Base-by-base conservation (phyloP, 257 asterid genomes). In the Solanum rostratum region DNA sequence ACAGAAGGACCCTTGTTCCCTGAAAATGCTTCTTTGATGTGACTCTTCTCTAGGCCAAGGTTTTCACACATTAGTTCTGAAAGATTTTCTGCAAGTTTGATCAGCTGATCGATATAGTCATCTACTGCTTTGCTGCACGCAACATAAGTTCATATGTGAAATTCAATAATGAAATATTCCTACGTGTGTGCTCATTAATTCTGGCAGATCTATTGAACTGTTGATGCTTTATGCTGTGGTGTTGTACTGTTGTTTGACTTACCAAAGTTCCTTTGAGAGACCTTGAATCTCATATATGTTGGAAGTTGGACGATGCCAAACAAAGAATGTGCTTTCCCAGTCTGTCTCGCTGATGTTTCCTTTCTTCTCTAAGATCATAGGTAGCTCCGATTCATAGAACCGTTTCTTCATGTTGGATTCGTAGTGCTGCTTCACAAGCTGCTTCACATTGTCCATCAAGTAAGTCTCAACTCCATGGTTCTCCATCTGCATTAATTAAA, bases 311-410 rank as follows among this genome's bases (percentile, higher is more conserved):
- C 94, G 94, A 89, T 95, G 97, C 88, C 92, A 88, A 69, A 91
- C 57, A 89, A 95, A 95, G 84, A 93, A 95, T 60, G 96, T 87
- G 83, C 89, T 92, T 79, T 95, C 97, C 98, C 98, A 95, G 87
- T 95, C 98, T 30, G 82, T 82, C 37, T 88, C 87, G 22, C 46
- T 71, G 85, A 89, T 86, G 50, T 19, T 86, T 84, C 65, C 89
- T 50, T 89, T 88, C 45, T 84, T 89, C 74, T 84, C 91, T 82
- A 93, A 87, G 85, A 60, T 88, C 88, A 91, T 92, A n/a, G 92
- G 89, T 16, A 92, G 85, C 62, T 89, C 92, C 27, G 95, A 93
- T 19, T 82, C 85, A 43, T 87, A 90, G 88, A 95, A 95, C 24
- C 69, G 71, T 7, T 63, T 87, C 79, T 90, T 92, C 97, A 95